Conservation (phyloP, 176 grass and related monocot genomes). For the Dactylis glomerata region DNA sequence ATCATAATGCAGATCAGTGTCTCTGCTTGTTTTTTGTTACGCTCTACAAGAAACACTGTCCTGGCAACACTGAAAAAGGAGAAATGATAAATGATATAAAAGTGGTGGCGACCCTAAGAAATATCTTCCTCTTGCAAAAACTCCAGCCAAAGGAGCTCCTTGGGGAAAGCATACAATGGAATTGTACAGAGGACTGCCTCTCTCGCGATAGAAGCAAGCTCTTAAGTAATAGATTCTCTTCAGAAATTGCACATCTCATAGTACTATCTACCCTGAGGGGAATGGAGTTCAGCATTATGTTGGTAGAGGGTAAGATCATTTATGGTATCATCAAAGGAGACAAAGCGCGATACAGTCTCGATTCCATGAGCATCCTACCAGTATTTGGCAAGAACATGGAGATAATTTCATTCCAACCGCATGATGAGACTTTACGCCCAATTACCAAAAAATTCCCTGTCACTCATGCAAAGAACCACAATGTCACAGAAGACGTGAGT, state of each 20-base stretch:
- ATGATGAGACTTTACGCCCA: conserved; percentile 32
- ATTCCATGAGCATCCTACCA: conserved; percentile 33
- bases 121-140: conserved; percentile 64
- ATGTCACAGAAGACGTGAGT: background rate
- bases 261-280: conserved; percentile 64
- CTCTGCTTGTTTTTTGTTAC: conserved; percentile 61
- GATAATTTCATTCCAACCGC: conserved; percentile 44
- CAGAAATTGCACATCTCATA: conserved; percentile 58
- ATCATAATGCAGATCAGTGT: conserved; percentile 42
- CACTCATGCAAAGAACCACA: conserved; percentile 16
- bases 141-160: conserved; percentile 31
- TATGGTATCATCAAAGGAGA: conserved; percentile 46
- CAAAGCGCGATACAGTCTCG: conserved; percentile 2
- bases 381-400: conserved; percentile 48
- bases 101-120: conserved; percentile 38
- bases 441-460: conserved; percentile 42
- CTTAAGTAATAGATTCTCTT: conserved; percentile 52
- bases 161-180: conserved; percentile 42
- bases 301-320: conserved; percentile 56
- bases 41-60: conserved; percentile 39
- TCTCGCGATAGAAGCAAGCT: conserved; percentile 51
- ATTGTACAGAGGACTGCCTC: conserved; percentile 49
- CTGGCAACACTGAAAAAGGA: conserved; percentile 30
- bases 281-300: conserved; percentile 73
- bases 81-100: conserved; percentile 6